Conservation (phyloP, 805 yeast genomes). For the Candida vaughaniae region DNA sequence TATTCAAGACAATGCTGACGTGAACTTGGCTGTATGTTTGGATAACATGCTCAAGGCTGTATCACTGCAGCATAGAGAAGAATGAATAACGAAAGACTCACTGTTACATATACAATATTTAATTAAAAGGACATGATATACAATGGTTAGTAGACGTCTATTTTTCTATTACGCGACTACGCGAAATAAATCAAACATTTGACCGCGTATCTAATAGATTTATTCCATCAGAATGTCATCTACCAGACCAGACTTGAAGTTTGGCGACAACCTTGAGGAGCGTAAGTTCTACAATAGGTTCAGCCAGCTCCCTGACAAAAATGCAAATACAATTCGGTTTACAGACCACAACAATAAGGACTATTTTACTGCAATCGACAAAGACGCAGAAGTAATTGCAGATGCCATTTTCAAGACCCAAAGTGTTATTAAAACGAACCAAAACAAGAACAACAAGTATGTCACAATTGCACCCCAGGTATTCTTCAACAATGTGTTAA, state of each 20-base stretch:
- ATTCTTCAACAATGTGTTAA: constrained; percentile 58
- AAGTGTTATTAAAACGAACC: constrained; percentile 68
- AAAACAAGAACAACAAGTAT: constrained; percentile 46
- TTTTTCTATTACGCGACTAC: no score
- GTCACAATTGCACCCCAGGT: constrained; percentile 80
- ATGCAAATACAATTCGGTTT: constrained; percentile 57
- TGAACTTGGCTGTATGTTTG: constrained; percentile 10
- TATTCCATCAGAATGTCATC: no score
- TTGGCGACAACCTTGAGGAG: constrained; percentile 40
- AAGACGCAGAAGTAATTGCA: constrained; percentile 81
- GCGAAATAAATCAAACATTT: no score
- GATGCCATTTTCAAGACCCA: constrained; percentile 80
- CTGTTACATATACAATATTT: no score
- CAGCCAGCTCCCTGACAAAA: constrained; percentile 48
- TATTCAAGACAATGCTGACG: constrained; percentile 2
- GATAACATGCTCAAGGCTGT: constrained; percentile 13
- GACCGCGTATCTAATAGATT: no score
- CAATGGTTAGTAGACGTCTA: no score
- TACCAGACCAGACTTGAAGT: constrained; percentile 42
- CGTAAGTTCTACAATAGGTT: constrained; percentile 45
- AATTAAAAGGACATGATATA: no score
- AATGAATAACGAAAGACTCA: neutral
- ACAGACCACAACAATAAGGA: constrained; percentile 80
- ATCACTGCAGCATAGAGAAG: neutral
- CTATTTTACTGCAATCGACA: constrained; percentile 69